Percentiles rank a stretch among this genome's conserved stretches.
Conservation (phyloP, 1,139 yeast genomes). For the Yamadazyma diospyri region DNA sequence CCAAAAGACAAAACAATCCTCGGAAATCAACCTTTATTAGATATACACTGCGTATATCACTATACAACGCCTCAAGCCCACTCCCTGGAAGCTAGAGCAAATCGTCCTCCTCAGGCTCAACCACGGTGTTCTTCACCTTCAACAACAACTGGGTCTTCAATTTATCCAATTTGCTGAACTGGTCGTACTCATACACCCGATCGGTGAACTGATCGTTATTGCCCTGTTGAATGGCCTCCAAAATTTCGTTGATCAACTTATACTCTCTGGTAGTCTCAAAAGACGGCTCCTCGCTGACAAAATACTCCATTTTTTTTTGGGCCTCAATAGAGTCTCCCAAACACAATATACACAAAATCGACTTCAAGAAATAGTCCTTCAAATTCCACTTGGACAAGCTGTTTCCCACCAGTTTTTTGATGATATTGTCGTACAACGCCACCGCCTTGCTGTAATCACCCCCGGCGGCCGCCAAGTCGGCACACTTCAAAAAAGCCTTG, state of each 20-base stretch:
- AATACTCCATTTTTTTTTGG: constrained; percentile 62
- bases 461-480: constrained; percentile 78
- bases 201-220: constrained; percentile 76
- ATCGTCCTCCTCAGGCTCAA: constrained; percentile 69
- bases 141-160: constrained; percentile 87
- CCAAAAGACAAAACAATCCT: too few species aligned
- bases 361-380: constrained; percentile 86
- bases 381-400: constrained; percentile 84
- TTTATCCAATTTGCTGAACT: constrained; percentile 83
- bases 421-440: constrained; percentile 71
- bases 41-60: neutral
- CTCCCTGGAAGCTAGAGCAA: too few species aligned
- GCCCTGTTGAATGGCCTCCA: constrained; percentile 73
- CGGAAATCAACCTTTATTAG: neutral
- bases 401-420: constrained; percentile 71
- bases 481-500: constrained; percentile 85
- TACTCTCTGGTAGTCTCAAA: constrained; percentile 80
- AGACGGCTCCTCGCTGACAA: constrained; percentile 68
- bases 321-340: constrained; percentile 86
- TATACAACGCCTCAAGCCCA: too few species aligned
- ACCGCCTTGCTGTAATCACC: constrained; percentile 74
- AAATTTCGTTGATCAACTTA: constrained; percentile 59
- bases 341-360: constrained; percentile 78
- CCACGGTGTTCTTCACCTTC: constrained; percentile 73
- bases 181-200: constrained; percentile 79